Evolutionary conservation across 2,329 filamentous ascomycete genomes (phyloP).

Genomic region (Trichothecium roseum): DNA sequence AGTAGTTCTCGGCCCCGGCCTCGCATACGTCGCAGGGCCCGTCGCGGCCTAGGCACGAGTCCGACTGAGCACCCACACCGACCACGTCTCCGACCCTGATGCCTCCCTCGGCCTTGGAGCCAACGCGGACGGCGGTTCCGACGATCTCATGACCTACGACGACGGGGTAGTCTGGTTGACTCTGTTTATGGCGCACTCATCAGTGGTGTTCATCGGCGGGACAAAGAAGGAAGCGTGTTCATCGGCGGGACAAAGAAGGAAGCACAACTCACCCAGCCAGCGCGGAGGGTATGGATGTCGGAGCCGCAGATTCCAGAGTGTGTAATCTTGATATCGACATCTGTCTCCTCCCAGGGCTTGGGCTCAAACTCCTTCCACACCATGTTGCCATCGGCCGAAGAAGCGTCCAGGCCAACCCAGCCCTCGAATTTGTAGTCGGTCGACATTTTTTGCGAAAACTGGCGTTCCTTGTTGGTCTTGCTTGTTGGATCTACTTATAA

Average conservation of each 20-base stretch:
- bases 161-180: slow-evolving; percentile 25
- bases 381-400: slow-evolving; percentile 37
- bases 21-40: slow-evolving; percentile 28
- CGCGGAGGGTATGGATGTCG: slow-evolving; percentile 48
- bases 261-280: slow-evolving; percentile 38
- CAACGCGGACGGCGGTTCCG: slow-evolving; percentile 45
- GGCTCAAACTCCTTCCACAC: slow-evolving; percentile 46
- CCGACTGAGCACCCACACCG: slow-evolving; percentile 50
- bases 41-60: slow-evolving; percentile 35
- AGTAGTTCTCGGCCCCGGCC: slow-evolving; percentile 28
- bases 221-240: too few species aligned
- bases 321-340: slow-evolving; percentile 54
- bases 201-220: too few species aligned
- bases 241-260: too few species aligned
- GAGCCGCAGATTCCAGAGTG: slow-evolving; percentile 58
- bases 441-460: slow-evolving; percentile 12
- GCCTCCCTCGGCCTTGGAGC: slow-evolving; percentile 29
- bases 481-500: too few species aligned
- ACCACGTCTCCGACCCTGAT: slow-evolving; percentile 54
- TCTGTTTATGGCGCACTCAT: too few species aligned
- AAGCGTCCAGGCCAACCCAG: slow-evolving; percentile 29
- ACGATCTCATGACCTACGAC: slow-evolving; percentile 59
- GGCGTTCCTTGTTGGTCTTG: too few species aligned
- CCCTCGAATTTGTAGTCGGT: slow-evolving; percentile 38
- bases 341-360: slow-evolving; percentile 55